Base-by-base conservation (phyloP, 2,329 filamentous ascomycete genomes). In the Didymella lethalis region DNA sequence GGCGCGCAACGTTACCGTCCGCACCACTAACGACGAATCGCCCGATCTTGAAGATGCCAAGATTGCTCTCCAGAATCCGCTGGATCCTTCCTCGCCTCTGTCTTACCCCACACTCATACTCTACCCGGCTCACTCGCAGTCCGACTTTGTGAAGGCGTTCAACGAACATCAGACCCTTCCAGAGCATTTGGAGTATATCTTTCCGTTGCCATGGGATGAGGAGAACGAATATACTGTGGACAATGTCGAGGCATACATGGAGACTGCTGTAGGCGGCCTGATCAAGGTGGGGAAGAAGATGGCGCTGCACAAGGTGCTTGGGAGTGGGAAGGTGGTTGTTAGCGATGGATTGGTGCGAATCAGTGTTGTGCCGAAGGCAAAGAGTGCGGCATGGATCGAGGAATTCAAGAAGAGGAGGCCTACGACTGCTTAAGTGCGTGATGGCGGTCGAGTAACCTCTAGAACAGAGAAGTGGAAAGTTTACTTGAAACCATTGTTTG, bases 251-350 rank as follows among this genome's bases (percentile, higher is more conserved):
- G 95, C 92, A 71, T 98, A 92, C 77, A 90, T 96, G 82, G 93
- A 97, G 81, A 98, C 93, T 0, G 79, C 79, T 4, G 81, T 83
- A 0, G 93, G 93, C 0, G 93, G 93, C 0, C 77, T 99, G 69
- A 86, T 97, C 70, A 97, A 96, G 80, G 88, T 93, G 23, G 94
- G 95, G 47, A 93, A 91, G 84, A 95, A 94, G 73, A 84, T 95
- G 64, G 82, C 86, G 20, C 76, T 98, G 66, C 77, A 92, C 49
- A 91, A 92, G 80, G 85, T 94, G 29, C 78, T 98, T 63, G 83
- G 83, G 8, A 86, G 86, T 8, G 92, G 91, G 7, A 93, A 90
- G 71, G 87, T 96, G 7, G 93, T 96, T 79, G 84, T 99, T 10
- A 88, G 96, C 46, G 94, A 99, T 78, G 90, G 92, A 29, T 79